Base-by-base conservation (phyloP, 768 basidiomycete genomes). In the Panaeolus papilionaceus region DNA sequence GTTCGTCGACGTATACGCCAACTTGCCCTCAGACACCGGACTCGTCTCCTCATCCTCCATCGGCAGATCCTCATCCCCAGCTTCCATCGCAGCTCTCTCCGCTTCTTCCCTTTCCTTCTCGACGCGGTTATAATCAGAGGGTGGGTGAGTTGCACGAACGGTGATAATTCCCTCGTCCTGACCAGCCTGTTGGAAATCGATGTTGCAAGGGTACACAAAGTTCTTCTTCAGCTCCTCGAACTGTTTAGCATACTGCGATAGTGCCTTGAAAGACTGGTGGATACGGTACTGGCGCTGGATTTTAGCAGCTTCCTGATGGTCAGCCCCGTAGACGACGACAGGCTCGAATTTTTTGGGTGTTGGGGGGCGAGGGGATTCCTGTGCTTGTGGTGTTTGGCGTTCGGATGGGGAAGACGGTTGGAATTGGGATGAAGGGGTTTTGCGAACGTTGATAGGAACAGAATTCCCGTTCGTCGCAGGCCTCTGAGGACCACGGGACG, bases 1-100 rank as follows among this genome's bases (percentile, higher is more conserved):
- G 74, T 94, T 93, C 51, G 74, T 79, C 1, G 84, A 77, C 7
- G 88, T 88, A 78, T 84, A 94, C 3, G 88, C 86, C 40, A 94
- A 84, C 73, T 84, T 84, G 76, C 74, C 66, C 67, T 71, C 61
- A 33, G 37, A 58, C 12, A 28, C 14, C 37, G 51, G 39, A 44
- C 11, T 67, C 26, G 65, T 61, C 26, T 61, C 65, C 42, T 71
- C 68, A 44, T 70, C 67, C 6, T 76, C 71, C 71, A 76, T 75
- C 11, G 66, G 62, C n/a, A 62, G 64, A 23, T 69, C 72, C 12
- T 63, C 70, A 10, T 73, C 73, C 4, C 16, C 54, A 5, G 33
- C 26, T 28, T 58, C 54, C 28, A 58, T 58, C 10, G 54, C 28
- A 58, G 54, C 54, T 12, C 33, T 37, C 51, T 69, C 67, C 23